Percentiles rank a stretch among this genome's conserved stretches.
phyloP scores from a whole-genome alignment of 2,329 filamentous ascomycete species.

The Trichoderma sp. region DNA sequence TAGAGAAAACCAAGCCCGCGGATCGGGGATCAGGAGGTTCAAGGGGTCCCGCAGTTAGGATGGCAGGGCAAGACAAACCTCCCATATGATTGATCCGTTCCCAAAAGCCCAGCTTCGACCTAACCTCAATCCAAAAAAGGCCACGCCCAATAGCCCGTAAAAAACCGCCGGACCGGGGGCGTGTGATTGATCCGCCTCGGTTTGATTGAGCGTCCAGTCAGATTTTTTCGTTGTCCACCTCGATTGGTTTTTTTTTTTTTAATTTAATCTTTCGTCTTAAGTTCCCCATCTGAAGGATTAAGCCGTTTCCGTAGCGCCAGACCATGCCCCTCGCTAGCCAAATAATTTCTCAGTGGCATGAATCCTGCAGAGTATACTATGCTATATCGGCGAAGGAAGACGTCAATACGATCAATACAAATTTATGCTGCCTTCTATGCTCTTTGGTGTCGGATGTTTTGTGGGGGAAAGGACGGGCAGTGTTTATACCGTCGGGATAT shows the following conservation, averaged over 20 bases:
- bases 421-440: not conserved
- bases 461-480: not conserved
- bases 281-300: no score
- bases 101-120: no score
- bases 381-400: not conserved
- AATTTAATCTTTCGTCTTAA: not conserved
- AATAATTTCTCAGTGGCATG: not conserved
- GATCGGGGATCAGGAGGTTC: slow-evolving; percentile 10
- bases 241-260: not conserved
- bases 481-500: not conserved
- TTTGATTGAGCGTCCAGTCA: not conserved
- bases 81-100: no score
- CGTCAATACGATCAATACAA: not conserved
- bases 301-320: not conserved
- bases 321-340: not conserved
- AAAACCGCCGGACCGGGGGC: not conserved
- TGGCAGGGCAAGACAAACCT: not conserved
- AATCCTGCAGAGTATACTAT: not conserved
- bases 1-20: slow-evolving; percentile 6
- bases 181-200: not conserved
- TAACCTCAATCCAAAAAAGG: not conserved
- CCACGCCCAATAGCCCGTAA: not conserved
- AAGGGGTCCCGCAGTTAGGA: not conserved
- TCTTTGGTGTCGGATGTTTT: not conserved
- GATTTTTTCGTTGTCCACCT: not conserved